Evolutionary conservation across 192 early-diverging fungal genomes (phyloP), one percentile per base, ranked within the genome.

Genomic region (Ambispora gerdemannii): DNA sequence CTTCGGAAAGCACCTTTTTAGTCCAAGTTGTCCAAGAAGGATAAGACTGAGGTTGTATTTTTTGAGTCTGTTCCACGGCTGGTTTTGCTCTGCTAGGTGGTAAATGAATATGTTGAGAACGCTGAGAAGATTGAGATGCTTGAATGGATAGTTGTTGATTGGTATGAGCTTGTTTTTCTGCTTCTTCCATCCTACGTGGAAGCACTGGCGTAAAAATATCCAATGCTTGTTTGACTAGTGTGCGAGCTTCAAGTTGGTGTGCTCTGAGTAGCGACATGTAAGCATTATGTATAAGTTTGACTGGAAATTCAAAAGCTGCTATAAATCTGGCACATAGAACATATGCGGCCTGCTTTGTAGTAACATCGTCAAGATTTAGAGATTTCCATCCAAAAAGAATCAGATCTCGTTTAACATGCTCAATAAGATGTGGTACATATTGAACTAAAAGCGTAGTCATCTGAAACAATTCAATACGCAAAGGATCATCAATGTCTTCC

Each of bases 331-430:
- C 88, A 43, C 98, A 87, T 50, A 96, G 76, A 17, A 98, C 98
- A 74, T 96, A 98, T 4, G 96, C 90, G 0, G 96, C 89, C 71
- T 98, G 93, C 70, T 98, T 98, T 80, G 92, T 91, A 34, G 93
- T 96, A 17, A 93, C 83, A 55, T 99, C 98, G 70, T 98, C 96
- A 28, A 81, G 69, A 51, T 87, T 87, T 55, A 89, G 86, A 70
- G 89, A 88, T 56, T 87, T 87, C 96, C 96, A 97, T 4, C 91
- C 93, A 82, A 95, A 97, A 74, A 94, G 95, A 73, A 97, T 96
- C 20, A 97, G 88, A 63, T 96, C 93, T 75, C 93, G 94, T 30
- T 89, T 83, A 36, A 82, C 76, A 62, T 95, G 93, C 13, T 84
- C 86, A 49, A 96, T 85, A 2, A 90, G 77, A n/a, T 81, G 70